phyloP scores from a whole-genome alignment of 2,329 filamentous ascomycete species.

The Diaporthe citriasiana region DNA sequence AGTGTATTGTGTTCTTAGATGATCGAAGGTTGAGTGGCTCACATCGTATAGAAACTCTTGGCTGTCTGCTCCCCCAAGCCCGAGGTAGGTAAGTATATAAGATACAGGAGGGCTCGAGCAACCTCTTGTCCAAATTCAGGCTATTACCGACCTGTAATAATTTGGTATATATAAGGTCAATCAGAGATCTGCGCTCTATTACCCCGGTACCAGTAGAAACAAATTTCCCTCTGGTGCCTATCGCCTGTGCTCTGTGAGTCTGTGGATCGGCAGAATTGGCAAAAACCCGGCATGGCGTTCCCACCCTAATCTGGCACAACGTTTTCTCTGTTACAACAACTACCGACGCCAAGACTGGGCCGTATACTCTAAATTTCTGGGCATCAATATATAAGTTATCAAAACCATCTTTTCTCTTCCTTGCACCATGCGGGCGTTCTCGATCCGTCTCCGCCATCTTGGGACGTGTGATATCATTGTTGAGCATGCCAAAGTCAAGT shows the following conservation, averaged over 20 bases:
- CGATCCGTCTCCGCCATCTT: neutral
- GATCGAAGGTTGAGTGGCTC: neutral
- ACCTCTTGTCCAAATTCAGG: conserved; percentile 15
- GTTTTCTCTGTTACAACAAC: neutral
- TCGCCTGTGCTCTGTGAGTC: neutral
- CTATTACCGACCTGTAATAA: conserved; percentile 10
- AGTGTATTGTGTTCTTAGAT: conserved; percentile 24
- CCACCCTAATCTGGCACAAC: conserved; percentile 1
- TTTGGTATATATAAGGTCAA: neutral
- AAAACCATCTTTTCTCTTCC: neutral
- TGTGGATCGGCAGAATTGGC: conserved; percentile 13
- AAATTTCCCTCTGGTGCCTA: neutral
- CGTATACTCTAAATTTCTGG: neutral
- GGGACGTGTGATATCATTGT: neutral
- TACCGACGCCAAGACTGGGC: conserved; percentile 9
- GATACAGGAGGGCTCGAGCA: neutral
- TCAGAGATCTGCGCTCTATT: conserved; percentile 12
- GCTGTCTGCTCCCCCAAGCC: conserved; percentile 7
- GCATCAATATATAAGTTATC: conserved; percentile 7
- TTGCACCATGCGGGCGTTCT: conserved; percentile 1
- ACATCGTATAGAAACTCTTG: conserved; percentile 1
- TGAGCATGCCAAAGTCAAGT: neutral
- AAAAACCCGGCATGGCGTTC: conserved; percentile 2
- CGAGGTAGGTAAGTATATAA: conserved; percentile 22
- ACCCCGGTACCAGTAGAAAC: neutral